Conservation (phyloP, 192 early-diverging fungal genomes). For the Glomus cerebriforme region DNA sequence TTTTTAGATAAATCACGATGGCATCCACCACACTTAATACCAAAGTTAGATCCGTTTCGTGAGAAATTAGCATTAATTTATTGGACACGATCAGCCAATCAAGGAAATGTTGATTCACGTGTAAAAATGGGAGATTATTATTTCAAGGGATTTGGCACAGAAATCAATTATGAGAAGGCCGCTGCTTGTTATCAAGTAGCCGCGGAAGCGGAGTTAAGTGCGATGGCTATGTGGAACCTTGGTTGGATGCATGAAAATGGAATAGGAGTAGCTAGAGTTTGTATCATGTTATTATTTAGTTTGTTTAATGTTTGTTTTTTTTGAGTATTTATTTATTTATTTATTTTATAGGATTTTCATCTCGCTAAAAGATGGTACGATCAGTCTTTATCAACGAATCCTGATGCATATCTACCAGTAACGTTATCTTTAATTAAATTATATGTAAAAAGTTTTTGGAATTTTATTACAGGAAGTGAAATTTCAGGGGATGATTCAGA, state of each 20-base stretch:
- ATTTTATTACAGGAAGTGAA: constrained; percentile 61
- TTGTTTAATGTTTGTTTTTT: background rate
- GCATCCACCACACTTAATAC: constrained; percentile 7
- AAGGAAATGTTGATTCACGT: constrained; percentile 85
- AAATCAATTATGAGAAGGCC: constrained; percentile 69
- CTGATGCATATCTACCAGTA: constrained; percentile 77
- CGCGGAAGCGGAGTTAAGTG: constrained; percentile 70
- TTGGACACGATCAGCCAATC: constrained; percentile 95
- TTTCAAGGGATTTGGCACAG: constrained; percentile 78
- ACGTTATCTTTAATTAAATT: constrained; percentile 75
- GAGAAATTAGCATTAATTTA: constrained; percentile 76
- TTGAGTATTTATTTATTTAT: constrained; percentile 1
- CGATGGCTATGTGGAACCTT: constrained; percentile 94
- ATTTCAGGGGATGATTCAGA: constrained; percentile 27
- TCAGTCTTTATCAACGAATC: constrained; percentile 72
- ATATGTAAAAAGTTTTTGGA: constrained; percentile 65
- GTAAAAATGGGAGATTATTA: constrained; percentile 95
- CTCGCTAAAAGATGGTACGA: constrained; percentile 95
- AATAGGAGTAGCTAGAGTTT: constrained; percentile 77
- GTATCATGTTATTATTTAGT: background rate
- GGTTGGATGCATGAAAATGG: constrained; percentile 97
- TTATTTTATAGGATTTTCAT: constrained; percentile 71
- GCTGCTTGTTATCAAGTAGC: constrained; percentile 83
- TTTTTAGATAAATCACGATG: constrained; percentile 29
- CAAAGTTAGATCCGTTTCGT: constrained; percentile 20